Evolutionary conservation across 2,329 filamentous ascomycete genomes (phyloP).

Genomic region (Penicillium sumatraense): DNA sequence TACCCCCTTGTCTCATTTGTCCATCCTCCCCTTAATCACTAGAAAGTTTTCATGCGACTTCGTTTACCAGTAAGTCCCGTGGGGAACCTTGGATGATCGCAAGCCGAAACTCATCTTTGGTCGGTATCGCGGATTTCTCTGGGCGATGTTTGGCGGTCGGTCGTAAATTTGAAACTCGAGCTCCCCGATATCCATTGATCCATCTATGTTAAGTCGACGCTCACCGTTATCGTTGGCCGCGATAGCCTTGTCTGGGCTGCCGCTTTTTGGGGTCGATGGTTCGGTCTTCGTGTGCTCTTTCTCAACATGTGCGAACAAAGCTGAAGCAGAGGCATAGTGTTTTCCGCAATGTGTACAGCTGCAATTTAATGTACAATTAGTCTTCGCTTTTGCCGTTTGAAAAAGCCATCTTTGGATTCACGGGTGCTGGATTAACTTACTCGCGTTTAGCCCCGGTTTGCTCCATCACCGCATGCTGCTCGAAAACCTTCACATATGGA

Average conservation of each 20-base stretch:
- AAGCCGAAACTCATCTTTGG: neutral
- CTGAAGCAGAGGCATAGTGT: conserved; percentile 41
- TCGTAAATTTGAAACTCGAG: neutral
- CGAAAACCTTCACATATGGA: conserved; percentile 29
- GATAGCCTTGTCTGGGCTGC: too few species aligned
- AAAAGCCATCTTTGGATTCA: neutral
- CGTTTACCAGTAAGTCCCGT: neutral
- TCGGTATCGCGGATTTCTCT: neutral
- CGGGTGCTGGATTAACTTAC: neutral
- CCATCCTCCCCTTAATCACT: neutral
- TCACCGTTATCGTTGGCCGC: neutral
- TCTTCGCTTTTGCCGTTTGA: too few species aligned
- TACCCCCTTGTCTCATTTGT: too few species aligned
- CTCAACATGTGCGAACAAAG: conserved; percentile 49
- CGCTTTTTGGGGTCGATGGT: too few species aligned
- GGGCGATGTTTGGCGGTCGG: neutral
- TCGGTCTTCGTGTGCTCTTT: conserved; percentile 30
- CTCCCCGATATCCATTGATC: neutral
- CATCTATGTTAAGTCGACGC: neutral
- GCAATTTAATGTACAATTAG: conserved; percentile 1
- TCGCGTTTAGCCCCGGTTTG: neutral
- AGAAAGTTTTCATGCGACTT: too few species aligned
- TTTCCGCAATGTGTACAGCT: conserved; percentile 47
- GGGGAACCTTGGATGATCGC: neutral
- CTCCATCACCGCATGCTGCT: conserved; percentile 37